phyloP scores from a whole-genome alignment of 164 flowering plant genomes.

The Nelumbo lutea region DNA sequence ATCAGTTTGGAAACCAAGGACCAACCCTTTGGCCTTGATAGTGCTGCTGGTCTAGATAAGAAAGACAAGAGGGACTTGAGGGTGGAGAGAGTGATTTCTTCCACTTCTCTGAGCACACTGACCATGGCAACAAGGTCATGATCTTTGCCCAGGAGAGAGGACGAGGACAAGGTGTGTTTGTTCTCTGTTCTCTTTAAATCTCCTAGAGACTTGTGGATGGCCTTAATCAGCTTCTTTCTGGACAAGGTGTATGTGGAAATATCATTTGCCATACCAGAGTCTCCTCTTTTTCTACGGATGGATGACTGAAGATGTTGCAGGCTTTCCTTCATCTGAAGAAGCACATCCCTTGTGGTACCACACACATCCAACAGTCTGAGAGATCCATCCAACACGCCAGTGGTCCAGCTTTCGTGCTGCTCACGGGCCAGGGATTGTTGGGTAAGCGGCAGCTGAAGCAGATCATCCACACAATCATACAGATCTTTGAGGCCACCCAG shows the following conservation, averaged over 20 bases:
- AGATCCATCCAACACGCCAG: slow-evolving; percentile 40
- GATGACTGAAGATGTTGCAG: slow-evolving; percentile 32
- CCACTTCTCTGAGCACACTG: slow-evolving; percentile 17
- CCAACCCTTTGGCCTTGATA: slow-evolving; percentile 6
- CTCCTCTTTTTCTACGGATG: slow-evolving; percentile 21
- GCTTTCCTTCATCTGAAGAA: slow-evolving; percentile 32
- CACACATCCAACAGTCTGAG: slow-evolving; percentile 40
- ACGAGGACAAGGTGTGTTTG: not conserved
- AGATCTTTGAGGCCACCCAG: slow-evolving; percentile 34
- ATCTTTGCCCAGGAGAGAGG: not conserved
- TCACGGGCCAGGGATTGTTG: slow-evolving; percentile 24
- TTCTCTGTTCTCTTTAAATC: slow-evolving; percentile 26
- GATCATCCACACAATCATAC: slow-evolving; percentile 38
- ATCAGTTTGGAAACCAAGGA: slow-evolving; percentile 2
- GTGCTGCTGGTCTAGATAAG: slow-evolving; percentile 10
- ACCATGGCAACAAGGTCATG: not conserved
- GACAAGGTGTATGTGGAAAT: slow-evolving; percentile 18
- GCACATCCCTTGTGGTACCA: slow-evolving; percentile 36
- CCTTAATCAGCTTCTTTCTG: slow-evolving; percentile 42
- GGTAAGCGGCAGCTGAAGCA: slow-evolving; percentile 33
- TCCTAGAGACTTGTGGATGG: slow-evolving; percentile 29
- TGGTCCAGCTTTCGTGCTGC: slow-evolving; percentile 27
- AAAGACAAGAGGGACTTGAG: slow-evolving; percentile 8
- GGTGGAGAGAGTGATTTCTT: slow-evolving; percentile 14
- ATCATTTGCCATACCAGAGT: slow-evolving; percentile 9